Conservation (phyloP, 306 rosid genomes). For the Astragalus membranaceus region DNA sequence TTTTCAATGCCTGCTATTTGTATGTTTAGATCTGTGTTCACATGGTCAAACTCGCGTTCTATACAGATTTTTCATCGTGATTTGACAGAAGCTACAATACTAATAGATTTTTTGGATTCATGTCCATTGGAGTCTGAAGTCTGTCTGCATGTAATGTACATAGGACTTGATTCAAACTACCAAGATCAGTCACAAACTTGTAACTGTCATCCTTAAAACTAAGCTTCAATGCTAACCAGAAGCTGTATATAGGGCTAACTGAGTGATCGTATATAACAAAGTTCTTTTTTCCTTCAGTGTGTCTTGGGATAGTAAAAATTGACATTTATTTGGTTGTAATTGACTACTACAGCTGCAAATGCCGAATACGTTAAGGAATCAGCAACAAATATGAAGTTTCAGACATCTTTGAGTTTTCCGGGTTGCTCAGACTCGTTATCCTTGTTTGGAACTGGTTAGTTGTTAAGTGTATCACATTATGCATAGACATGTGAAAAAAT, state of each 20-base stretch:
- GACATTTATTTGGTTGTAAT: neutral
- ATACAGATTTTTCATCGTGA: too few relatives aligned
- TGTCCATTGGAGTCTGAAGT: neutral
- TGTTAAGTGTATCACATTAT: constrained; percentile 10
- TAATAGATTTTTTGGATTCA: neutral
- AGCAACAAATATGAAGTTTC: constrained; percentile 63
- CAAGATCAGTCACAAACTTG: neutral
- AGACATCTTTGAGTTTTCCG: constrained; percentile 45
- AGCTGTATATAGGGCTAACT: neutral
- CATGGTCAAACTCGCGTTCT: too few relatives aligned
- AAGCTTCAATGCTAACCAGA: neutral
- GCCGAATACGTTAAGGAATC: constrained; percentile 65
- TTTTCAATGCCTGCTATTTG: neutral
- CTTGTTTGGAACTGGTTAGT: constrained; percentile 77
- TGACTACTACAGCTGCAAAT: constrained; percentile 44
- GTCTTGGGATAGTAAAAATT: neutral
- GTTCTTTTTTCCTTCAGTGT: neutral
- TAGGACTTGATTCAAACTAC: neutral
- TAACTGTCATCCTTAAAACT: neutral
- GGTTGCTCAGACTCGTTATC: constrained; percentile 56
- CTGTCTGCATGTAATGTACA: neutral
- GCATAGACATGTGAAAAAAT: neutral
- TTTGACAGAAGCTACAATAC: too few relatives aligned
- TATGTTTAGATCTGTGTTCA: too few relatives aligned
- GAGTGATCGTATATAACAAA: neutral